Evolutionary conservation across 2,329 filamentous ascomycete genomes (phyloP).

Genomic region (Pseudogymnoascus verrucosus): DNA sequence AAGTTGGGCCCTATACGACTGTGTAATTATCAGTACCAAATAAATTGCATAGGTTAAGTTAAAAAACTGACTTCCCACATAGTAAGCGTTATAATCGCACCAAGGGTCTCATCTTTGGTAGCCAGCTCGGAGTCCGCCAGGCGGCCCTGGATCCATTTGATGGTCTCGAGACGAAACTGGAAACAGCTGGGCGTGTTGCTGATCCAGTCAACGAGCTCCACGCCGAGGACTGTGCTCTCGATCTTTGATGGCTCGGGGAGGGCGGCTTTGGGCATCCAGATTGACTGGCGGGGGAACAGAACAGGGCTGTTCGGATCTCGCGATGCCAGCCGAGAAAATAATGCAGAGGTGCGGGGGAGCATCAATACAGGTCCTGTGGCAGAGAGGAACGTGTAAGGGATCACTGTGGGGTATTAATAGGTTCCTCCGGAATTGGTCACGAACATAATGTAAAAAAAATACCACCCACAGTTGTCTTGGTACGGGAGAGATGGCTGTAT

Average conservation of each 20-base stretch:
- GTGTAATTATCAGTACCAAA: not conserved
- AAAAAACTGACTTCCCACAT: slow-evolving; percentile 16
- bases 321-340: slow-evolving; percentile 21
- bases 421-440: not conserved
- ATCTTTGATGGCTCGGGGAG: slow-evolving; percentile 13
- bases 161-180: slow-evolving; percentile 15
- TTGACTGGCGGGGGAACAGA: slow-evolving; percentile 14
- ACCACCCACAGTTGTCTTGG: not conserved
- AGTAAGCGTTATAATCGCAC: slow-evolving; percentile 16
- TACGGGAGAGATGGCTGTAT: not conserved
- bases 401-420: not conserved
- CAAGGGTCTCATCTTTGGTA: slow-evolving; percentile 13
- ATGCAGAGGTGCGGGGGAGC: not conserved
- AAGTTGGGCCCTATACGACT: slow-evolving; percentile 13
- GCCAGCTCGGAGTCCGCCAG: slow-evolving; percentile 11
- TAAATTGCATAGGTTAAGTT: not conserved
- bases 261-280: slow-evolving; percentile 15
- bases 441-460: not conserved
- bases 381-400: not conserved
- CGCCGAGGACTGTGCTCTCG: slow-evolving; percentile 13
- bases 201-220: slow-evolving; percentile 13
- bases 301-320: slow-evolving; percentile 7
- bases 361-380: not conserved
- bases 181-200: slow-evolving; percentile 14
- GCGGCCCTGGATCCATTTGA: slow-evolving; percentile 14